Evolutionary conservation across 441 rosid genomes (phyloP), one percentile per base, ranked within the genome.

Genomic region (Kokia cookei): DNA sequence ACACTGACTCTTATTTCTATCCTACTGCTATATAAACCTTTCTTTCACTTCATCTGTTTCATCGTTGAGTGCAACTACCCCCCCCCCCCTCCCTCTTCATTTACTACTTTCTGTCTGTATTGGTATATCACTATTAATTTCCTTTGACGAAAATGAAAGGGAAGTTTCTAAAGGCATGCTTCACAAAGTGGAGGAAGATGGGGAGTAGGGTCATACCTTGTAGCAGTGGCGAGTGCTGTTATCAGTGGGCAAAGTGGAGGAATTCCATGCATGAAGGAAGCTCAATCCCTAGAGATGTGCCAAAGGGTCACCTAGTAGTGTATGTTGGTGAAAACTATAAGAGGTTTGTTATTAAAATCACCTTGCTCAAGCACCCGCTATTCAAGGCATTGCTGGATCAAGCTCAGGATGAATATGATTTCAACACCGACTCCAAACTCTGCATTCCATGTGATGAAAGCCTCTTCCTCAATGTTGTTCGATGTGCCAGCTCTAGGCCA

Each of bases 281-380:
- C 68, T 78, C 77, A 32, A 88, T 91, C 62, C 99, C 99, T 43
- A 81, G 74, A 73, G 99, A 95, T 77, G 96, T 95, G 1, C 97
- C 99, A 14, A 95, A 89, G 75, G 97, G 98, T 61, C 98, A 93
- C 75, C 79, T 93, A 26, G 97, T 82, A 37, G 97, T 96, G 8
- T 96, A 96, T 58, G 97, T 91, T 6, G 98, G 99, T 2, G 90
- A 96, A 22, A 79, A 87, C 15, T 77, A 54, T 77, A 90, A 72
- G 84, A 82, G 97, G 79, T 89, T 84, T 76, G 95, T 96, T 72
- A 92, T 93, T 77, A 89, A 88, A 73, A 78, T 88, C 68, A 78
- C 74, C 69, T 80, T 93, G 65, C 97, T 96, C 77, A 76, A 84
- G 43, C 91, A 96, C 74, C 97, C 97, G 9, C 89, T 92, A 69